Percentiles rank a stretch among this genome's conserved stretches.
phyloP scores from a whole-genome alignment of 495 filamentous ascomycete genomes.

The Lophium mytilinum region DNA sequence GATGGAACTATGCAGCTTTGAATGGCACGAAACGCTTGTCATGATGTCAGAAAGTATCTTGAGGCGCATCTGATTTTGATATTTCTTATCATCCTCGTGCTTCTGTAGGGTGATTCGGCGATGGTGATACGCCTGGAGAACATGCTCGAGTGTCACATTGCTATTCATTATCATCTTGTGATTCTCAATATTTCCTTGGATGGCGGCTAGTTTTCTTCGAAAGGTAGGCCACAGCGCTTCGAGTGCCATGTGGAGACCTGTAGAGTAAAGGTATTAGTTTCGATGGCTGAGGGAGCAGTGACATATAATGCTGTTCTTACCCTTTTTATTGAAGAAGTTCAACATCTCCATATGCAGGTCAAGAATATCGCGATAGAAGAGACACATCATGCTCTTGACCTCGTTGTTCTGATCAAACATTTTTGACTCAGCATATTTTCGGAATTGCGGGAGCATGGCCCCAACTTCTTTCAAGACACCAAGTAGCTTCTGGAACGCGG shows the following conservation, averaged over 20 bases:
- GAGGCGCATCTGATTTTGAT: not conserved
- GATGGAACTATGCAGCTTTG: not conserved
- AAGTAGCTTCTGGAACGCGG: not conserved
- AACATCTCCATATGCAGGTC: conserved; percentile 27
- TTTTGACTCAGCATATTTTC: not conserved
- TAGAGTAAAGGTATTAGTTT: too few species aligned
- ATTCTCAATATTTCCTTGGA: conserved; percentile 4
- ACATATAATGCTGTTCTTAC: too few species aligned
- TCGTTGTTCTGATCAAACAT: conserved; percentile 13
- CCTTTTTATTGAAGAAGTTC: conserved; percentile 27
- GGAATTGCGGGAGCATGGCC: not conserved
- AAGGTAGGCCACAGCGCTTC: not conserved
- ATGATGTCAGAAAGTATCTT: not conserved
- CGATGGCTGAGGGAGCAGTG: too few species aligned
- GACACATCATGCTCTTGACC: conserved; percentile 22
- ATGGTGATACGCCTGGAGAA: not conserved
- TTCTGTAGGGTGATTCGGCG: not conserved
- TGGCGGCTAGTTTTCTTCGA: not conserved
- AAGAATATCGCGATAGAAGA: conserved; percentile 35
- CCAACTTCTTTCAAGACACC: not conserved
- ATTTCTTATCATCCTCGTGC: conserved; percentile 1
- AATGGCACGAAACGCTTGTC: not conserved
- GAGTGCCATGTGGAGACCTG: not conserved
- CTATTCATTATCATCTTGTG: not conserved
- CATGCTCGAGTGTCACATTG: conserved; percentile 6